Evolutionary conservation across 805 yeast genomes (phyloP).

Genomic region (Pichia scutulata): DNA sequence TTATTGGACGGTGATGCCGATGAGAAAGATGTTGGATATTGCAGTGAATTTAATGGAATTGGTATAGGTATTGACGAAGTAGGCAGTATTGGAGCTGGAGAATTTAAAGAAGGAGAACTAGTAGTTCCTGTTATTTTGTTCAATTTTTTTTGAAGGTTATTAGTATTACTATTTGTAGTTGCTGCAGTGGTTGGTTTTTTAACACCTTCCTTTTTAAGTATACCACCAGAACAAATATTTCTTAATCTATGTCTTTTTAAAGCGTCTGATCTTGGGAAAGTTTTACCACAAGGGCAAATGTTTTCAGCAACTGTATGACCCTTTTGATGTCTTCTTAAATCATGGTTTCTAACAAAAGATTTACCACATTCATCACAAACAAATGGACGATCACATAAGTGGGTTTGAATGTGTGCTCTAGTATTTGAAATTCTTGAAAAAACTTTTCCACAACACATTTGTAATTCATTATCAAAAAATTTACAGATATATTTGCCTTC

Average conservation of each 20-base stretch:
- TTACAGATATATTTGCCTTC: slow-evolving; percentile 67
- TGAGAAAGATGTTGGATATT: background rate
- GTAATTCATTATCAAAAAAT: slow-evolving; percentile 28
- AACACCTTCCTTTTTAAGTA: slow-evolving; percentile 29
- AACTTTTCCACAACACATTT: slow-evolving; percentile 65
- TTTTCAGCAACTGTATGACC: slow-evolving; percentile 72
- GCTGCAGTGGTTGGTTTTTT: slow-evolving; percentile 5
- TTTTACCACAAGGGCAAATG: slow-evolving; percentile 89
- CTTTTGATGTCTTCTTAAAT: slow-evolving; percentile 80
- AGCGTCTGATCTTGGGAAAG: slow-evolving; percentile 86
- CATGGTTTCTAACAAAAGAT: slow-evolving; percentile 92
- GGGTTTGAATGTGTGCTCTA: slow-evolving; percentile 94
- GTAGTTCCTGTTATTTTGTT: background rate
- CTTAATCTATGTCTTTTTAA: slow-evolving; percentile 71
- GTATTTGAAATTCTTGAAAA: slow-evolving; percentile 88
- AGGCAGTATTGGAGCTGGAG: background rate
- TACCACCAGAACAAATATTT: slow-evolving; percentile 76
- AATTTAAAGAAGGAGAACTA: background rate
- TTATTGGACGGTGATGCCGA: too few relatives aligned
- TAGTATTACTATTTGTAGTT: background rate
- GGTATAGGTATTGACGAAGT: background rate
- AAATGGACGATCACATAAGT: slow-evolving; percentile 89
- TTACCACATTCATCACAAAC: slow-evolving; percentile 70
- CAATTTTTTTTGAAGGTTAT: background rate
- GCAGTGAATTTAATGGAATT: background rate